A percentile compares a stretch with the other conserved stretches of the same genome.
phyloP scores from a whole-genome alignment of 2,329 filamentous ascomycete genomes.

The Alternaria sp. region DNA sequence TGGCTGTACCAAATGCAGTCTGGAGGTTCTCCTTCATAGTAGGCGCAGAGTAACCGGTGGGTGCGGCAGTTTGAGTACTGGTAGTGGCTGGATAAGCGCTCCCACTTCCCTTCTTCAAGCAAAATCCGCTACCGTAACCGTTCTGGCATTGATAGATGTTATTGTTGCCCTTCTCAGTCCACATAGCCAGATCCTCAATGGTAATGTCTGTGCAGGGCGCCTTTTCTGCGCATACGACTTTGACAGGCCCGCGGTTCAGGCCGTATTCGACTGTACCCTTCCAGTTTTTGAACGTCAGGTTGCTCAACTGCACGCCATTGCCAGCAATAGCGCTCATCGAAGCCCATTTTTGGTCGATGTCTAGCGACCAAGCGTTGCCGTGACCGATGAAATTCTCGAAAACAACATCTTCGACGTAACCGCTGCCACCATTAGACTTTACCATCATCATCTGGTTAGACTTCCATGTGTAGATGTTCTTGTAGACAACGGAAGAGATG shows the following conservation, averaged over 20 bases:
- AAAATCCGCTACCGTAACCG: constrained; percentile 58
- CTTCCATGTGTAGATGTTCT: constrained; percentile 64
- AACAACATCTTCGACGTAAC: constrained; percentile 57
- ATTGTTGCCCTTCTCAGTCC: constrained; percentile 55
- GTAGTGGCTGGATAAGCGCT: constrained; percentile 43
- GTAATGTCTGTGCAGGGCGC: constrained; percentile 61
- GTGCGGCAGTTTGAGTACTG: constrained; percentile 43
- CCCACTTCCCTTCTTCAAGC: constrained; percentile 48
- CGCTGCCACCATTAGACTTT: constrained; percentile 65
- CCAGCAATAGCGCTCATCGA: constrained; percentile 52
- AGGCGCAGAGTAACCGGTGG: constrained; percentile 48
- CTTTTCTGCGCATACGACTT: constrained; percentile 58
- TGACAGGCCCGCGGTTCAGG: constrained; percentile 59
- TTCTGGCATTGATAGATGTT: constrained; percentile 56
- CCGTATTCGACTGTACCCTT: constrained; percentile 61
- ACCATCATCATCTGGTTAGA: constrained; percentile 70
- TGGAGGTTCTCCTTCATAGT: constrained; percentile 45
- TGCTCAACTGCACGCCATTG: constrained; percentile 59
- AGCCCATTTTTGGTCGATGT: constrained; percentile 63
- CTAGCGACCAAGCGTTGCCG: constrained; percentile 63
- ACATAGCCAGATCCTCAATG: constrained; percentile 60
- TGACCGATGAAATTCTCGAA: constrained; percentile 68
- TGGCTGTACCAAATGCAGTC: constrained; percentile 38
- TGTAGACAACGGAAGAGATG: constrained; percentile 61
- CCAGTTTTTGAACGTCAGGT: constrained; percentile 64